Percentiles rank a stretch among this genome's conserved stretches.
These are phyloP conservation scores for Trichosanthes cucumerina DNA, from an alignment of 306 rosid genomes.

Conservation along the genomic window DNA sequence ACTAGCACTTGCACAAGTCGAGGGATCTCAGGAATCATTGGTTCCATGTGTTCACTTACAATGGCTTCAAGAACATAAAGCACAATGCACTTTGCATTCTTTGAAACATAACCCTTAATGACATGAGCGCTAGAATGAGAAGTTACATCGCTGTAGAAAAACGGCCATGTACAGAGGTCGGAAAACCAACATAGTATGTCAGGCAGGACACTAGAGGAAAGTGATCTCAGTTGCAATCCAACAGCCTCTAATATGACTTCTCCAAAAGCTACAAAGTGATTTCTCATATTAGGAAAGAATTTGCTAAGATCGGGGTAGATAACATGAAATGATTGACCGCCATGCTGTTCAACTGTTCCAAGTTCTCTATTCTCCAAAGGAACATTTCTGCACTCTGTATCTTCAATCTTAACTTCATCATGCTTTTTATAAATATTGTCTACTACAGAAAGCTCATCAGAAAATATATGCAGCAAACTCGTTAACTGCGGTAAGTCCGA, in stretches of 20 bases:
- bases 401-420: slow-evolving; percentile 33
- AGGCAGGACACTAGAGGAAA: slow-evolving; percentile 62
- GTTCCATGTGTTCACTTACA: slow-evolving; percentile 82
- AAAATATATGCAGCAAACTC: slow-evolving; percentile 51
- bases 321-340: slow-evolving; percentile 49
- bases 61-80: slow-evolving; percentile 76
- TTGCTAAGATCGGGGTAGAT: slow-evolving; percentile 65
- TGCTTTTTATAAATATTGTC: slow-evolving; percentile 50
- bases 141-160: slow-evolving; percentile 25
- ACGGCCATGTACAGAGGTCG: slow-evolving; percentile 74
- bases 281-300: slow-evolving; percentile 78
- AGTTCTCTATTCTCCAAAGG: slow-evolving; percentile 25
- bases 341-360: slow-evolving; percentile 25
- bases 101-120: slow-evolving; percentile 66
- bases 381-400: slow-evolving; percentile 21
- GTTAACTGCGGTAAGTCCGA: slow-evolving; percentile 70
- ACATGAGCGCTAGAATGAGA: slow-evolving; percentile 27
- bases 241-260: slow-evolving; percentile 83
- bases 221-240: slow-evolving; percentile 75
- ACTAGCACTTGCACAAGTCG: slow-evolving; percentile 65
- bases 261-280: slow-evolving; percentile 65
- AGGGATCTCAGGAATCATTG: slow-evolving; percentile 85
- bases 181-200: slow-evolving; percentile 89
- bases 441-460: slow-evolving; percentile 77
- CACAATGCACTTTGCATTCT: slow-evolving; percentile 78